phyloP scores from a whole-genome alignment of 2,329 filamentous ascomycete genomes.

The Aspergillus quadricinctus region DNA sequence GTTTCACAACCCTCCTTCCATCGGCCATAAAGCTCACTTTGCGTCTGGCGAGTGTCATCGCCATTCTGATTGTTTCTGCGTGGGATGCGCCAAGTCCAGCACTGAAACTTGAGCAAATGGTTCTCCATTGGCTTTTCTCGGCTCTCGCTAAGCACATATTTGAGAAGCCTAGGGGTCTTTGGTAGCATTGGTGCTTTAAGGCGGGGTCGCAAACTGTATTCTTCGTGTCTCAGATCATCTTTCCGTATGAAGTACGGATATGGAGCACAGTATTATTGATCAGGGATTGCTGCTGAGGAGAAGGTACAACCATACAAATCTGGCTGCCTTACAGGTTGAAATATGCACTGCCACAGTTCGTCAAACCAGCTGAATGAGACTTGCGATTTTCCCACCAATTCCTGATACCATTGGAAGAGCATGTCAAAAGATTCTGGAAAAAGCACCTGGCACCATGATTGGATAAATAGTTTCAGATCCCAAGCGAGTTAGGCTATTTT shows the following conservation, averaged over 20 bases:
- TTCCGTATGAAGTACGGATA: not conserved
- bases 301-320: not conserved
- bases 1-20: not conserved
- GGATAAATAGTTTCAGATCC: slow-evolving; percentile 6
- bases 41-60: not conserved
- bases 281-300: not conserved
- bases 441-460: slow-evolving; percentile 16
- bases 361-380: not conserved
- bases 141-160: not conserved
- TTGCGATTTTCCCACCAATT: not conserved
- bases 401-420: slow-evolving; percentile 1
- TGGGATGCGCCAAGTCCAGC: not conserved
- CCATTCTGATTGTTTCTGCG: not conserved
- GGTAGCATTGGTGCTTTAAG: not conserved
- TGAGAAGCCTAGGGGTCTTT: not conserved
- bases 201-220: not conserved
- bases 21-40: not conserved
- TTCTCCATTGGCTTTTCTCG: not conserved
- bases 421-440: slow-evolving; percentile 31
- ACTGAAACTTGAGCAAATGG: not conserved
- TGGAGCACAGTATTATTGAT: not conserved
- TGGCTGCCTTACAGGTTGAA: not conserved
- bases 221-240: not conserved
- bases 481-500: slow-evolving; percentile 18
- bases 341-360: not conserved